Percentiles rank a stretch among this genome's conserved stretches.
phyloP scores from a whole-genome alignment of 371 early-diverging fungal genomes.

The Thermomucor indicae-seudaticae region DNA sequence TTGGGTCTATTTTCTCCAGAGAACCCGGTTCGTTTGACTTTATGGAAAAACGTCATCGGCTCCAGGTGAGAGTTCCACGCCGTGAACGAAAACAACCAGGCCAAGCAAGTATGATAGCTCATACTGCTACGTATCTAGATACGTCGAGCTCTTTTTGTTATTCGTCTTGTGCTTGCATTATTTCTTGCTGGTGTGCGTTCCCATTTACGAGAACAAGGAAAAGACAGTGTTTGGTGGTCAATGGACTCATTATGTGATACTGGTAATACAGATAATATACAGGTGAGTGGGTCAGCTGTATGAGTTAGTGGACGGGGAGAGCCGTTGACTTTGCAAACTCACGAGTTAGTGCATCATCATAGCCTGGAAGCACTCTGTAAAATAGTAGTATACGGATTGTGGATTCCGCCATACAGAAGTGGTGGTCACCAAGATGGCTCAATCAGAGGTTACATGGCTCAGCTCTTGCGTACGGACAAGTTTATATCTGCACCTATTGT shows the following conservation, averaged over 20 bases:
- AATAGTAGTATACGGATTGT: slow-evolving; percentile 48
- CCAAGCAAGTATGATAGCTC: slow-evolving; percentile 1
- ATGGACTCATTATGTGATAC: slow-evolving; percentile 47
- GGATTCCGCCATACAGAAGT: slow-evolving; percentile 23
- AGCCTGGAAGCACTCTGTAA: slow-evolving; percentile 30
- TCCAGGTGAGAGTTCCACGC: slow-evolving; percentile 26
- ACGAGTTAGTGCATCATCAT: too few relatives aligned
- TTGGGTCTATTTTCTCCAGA: slow-evolving; percentile 19
- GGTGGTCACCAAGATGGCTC: too few relatives aligned
- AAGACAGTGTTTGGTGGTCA: slow-evolving; percentile 44
- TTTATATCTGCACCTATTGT: too few relatives aligned
- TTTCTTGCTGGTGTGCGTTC: slow-evolving; percentile 50
- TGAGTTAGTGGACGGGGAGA: too few relatives aligned
- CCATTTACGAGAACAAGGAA: slow-evolving; percentile 38
- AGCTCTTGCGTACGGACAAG: neutral
- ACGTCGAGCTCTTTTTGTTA: slow-evolving; percentile 37
- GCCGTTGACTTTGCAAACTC: too few relatives aligned
- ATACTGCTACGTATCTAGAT: slow-evolving; percentile 24
- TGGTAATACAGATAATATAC: slow-evolving; percentile 47
- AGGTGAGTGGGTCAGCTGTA: slow-evolving; percentile 46
- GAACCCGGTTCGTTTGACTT: slow-evolving; percentile 16
- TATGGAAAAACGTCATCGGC: slow-evolving; percentile 30
- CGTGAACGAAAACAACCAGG: neutral
- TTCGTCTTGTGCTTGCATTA: slow-evolving; percentile 48
- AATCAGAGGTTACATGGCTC: too few relatives aligned